Evolutionary conservation across 257 asterid species (phyloP).

Genomic region (Solanum acaule): DNA sequence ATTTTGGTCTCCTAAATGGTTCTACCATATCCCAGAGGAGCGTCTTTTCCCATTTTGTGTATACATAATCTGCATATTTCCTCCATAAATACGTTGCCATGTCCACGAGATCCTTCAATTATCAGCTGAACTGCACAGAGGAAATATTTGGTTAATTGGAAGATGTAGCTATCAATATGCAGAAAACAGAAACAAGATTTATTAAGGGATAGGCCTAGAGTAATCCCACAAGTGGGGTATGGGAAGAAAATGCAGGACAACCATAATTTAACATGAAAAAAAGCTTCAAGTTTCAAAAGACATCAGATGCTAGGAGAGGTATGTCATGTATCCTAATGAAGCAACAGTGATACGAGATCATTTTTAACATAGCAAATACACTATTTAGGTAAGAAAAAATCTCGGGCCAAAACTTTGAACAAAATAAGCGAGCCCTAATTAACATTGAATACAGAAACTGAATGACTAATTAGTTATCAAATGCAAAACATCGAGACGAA

Average conservation of each 20-base stretch:
- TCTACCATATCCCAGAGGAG: constrained; percentile 92
- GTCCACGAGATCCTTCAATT: not conserved
- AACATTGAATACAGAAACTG: not conserved
- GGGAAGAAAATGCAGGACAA: not conserved
- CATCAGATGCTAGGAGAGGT: not conserved
- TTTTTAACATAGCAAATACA: not conserved
- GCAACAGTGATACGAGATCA: not conserved
- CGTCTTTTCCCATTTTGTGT: constrained; percentile 69
- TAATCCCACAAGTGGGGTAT: not conserved
- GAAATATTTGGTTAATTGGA: not conserved
- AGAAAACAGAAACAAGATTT: not conserved
- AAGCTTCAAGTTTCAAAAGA: not conserved
- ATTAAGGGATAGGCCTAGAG: not conserved
- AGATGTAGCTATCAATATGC: not conserved
- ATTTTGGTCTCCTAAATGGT: constrained; percentile 71
- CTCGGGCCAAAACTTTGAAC: not conserved
- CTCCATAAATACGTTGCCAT: constrained; percentile 78
- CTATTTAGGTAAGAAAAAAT: not conserved
- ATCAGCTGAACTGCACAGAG: constrained; percentile 4
- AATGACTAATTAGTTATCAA: not conserved
- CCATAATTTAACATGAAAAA: not conserved
- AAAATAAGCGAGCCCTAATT: not conserved
- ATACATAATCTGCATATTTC: constrained; percentile 74
- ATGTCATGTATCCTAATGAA: not conserved
- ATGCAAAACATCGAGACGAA: not conserved